phyloP scores from a whole-genome alignment of 345 rosid species.

The Citrus sinensis region DNA sequence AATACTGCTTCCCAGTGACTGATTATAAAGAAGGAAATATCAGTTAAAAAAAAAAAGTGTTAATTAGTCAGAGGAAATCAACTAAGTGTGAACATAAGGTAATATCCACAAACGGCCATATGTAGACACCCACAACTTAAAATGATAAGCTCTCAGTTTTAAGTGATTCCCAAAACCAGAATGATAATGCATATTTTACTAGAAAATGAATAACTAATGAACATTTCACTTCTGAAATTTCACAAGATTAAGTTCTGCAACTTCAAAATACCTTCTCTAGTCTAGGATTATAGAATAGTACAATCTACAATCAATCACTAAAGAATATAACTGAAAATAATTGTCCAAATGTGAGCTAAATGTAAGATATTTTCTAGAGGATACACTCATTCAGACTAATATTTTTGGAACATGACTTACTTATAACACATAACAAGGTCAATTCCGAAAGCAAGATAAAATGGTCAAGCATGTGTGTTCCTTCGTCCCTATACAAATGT shows the following conservation, averaged over 20 bases:
- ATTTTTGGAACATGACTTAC: background rate
- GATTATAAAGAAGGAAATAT: constrained; percentile 8
- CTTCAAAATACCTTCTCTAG: background rate
- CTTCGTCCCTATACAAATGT: too few relatives aligned
- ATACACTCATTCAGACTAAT: background rate
- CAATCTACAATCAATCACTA: background rate
- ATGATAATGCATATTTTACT: background rate
- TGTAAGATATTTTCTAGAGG: background rate
- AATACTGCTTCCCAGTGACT: constrained; percentile 80
- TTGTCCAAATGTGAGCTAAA: background rate
- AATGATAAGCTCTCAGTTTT: background rate
- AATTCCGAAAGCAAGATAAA: background rate
- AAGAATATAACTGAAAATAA: background rate
- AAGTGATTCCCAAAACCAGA: background rate
- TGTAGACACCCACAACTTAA: background rate
- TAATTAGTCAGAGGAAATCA: background rate
- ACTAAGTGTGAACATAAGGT: background rate
- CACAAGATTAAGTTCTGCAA: background rate
- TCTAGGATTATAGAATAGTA: background rate
- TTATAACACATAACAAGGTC: background rate
- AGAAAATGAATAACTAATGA: background rate
- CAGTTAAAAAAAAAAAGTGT: background rate
- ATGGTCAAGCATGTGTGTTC: background rate
- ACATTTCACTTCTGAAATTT: background rate
- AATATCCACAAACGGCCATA: background rate